Evolutionary conservation across 495 filamentous ascomycete species (phyloP).

Genomic region (Podospora anserina): DNA sequence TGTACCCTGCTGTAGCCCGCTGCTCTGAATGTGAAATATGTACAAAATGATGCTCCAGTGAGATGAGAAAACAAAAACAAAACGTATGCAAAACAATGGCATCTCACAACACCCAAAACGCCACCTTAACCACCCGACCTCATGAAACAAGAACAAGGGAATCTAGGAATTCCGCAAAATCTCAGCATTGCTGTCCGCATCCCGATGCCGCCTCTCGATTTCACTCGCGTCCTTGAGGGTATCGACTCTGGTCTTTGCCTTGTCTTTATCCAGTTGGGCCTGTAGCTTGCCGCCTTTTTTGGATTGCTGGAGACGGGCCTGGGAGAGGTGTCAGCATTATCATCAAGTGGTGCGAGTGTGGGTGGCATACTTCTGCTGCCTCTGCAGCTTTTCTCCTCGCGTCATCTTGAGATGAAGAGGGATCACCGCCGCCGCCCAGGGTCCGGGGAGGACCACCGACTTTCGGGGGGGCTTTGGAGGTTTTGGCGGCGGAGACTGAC

Average conservation of each 20-base stretch:
- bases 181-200: constrained; percentile 53
- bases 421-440: constrained; percentile 41
- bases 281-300: constrained; percentile 51
- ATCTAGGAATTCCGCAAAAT: constrained; percentile 51
- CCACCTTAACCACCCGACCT: background rate
- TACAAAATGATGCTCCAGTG: background rate
- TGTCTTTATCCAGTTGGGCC: constrained; percentile 47
- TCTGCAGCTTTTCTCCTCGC: constrained; percentile 59
- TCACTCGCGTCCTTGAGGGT: constrained; percentile 56
- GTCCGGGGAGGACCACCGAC: constrained; percentile 56
- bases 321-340: background rate
- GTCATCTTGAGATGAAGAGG: constrained; percentile 35
- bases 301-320: constrained; percentile 46
- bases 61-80: background rate
- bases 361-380: constrained; percentile 59
- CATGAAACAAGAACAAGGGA: too few species aligned
- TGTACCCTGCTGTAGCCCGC: background rate
- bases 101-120: background rate
- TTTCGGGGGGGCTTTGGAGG: constrained; percentile 30
- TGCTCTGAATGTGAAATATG: background rate
- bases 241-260: constrained; percentile 60
- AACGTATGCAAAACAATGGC: background rate
- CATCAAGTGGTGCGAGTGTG: constrained; percentile 21
- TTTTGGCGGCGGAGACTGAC: constrained; percentile 33
- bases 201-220: constrained; percentile 54